phyloP scores from a whole-genome alignment of 768 basidiomycete species.

The Mycena pura region DNA sequence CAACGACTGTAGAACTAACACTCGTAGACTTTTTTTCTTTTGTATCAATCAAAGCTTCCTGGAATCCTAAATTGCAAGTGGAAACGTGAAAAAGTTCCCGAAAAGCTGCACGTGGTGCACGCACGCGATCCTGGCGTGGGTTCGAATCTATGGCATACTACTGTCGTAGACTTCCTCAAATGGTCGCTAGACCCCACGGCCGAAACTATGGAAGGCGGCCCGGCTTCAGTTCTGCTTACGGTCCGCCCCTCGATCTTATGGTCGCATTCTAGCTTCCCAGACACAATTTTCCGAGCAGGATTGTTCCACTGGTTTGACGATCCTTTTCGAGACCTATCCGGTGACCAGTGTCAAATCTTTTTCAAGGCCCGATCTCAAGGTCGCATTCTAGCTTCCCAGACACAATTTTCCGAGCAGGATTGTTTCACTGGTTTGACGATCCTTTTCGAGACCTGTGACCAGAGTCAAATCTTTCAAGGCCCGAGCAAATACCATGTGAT shows the following conservation, averaged over 20 bases:
- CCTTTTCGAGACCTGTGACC: constrained; percentile 1
- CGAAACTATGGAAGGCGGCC: not conserved
- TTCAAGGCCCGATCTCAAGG: not conserved
- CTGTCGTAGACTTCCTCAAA: no score
- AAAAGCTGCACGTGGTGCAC: no score
- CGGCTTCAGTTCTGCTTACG: not conserved
- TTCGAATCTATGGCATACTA: no score
- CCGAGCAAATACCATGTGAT: not conserved
- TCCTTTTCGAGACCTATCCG: not conserved
- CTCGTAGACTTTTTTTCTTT: not conserved
- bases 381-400: not conserved
- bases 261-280: not conserved
- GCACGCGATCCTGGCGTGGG: no score
- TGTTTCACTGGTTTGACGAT: not conserved
- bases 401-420: constrained; percentile 1
- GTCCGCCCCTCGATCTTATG: not conserved
- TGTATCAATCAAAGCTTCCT: not conserved
- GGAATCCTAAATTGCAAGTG: no score
- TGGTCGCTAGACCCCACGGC: no score
- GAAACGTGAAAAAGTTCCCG: no score
- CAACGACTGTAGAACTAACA: constrained; percentile 1
- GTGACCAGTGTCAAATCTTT: not conserved
- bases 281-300: constrained; percentile 3
- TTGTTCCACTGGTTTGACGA: not conserved
- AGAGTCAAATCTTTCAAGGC: not conserved